Evolutionary conservation across 2,329 filamentous ascomycete genomes (phyloP), one percentile per base, ranked within the genome.

Genomic region (Fusarium robinianum): DNA sequence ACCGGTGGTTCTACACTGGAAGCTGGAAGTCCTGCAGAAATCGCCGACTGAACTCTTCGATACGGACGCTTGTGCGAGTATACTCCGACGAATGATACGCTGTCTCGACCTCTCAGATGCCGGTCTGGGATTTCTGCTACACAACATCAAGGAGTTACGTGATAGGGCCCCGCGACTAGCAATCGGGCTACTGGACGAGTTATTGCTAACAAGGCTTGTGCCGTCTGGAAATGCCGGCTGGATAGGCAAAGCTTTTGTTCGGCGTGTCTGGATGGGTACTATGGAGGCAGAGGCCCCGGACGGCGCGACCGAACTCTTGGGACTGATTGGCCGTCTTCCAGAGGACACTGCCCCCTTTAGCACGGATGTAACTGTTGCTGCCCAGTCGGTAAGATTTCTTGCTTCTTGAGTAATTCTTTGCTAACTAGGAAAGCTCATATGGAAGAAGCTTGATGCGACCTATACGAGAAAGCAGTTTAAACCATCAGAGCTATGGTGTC

Each of bases 391-490:
- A 62, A 56, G 78, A 47, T 55, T 14, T 55, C 14, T 21, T 9
- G 15, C 12, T 23, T 8, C 5, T 14, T 9, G n/a, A n/a, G n/a
- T n/a, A n/a, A n/a, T n/a, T n/a, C n/a, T 6, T 12, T 6, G 24
- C 51, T 60, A 19, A 60, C 60, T 49, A 18, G 29, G 15, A 8
- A 47, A 92, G 87, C 66, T 96, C 4, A 69, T 96, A 4, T 96
- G 90, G 90, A 94, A 90, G 67, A 79, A 77, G 17, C 73, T 88
- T n/a, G 86, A 90, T 38, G 67, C 73, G 1, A 72, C 73, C 10
- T 81, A 80, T 49, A 68, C 68, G 1, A 73, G 78, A 21, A 71
- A 75, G 2, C 68, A 81, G 11, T 79, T 78, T 41, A 70, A 74
- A 3, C 53, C 72, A 10, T 79, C 85, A 2, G 78, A 85, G 50